phyloP scores from a whole-genome alignment of 345 rosid species.

The Populus pruinosa region DNA sequence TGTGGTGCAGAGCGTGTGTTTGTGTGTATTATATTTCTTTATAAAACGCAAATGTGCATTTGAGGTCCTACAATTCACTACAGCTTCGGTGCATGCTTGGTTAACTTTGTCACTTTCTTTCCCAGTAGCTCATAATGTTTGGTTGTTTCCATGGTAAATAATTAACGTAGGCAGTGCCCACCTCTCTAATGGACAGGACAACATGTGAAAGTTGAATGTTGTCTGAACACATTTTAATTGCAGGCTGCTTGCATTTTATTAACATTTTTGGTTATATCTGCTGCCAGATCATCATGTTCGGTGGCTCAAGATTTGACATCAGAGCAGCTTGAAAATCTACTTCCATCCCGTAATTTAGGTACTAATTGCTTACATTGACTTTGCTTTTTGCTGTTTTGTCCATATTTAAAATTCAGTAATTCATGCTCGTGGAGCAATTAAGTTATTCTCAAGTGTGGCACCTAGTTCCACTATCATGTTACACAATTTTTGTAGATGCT shows the following conservation, averaged over 20 bases:
- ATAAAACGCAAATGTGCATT: too few relatives aligned
- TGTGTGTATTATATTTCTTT: not conserved
- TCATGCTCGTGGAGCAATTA: not conserved
- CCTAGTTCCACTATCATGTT: not conserved
- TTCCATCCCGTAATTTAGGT: conserved; percentile 48
- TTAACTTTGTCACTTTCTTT: too few relatives aligned
- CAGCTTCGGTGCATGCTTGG: too few relatives aligned
- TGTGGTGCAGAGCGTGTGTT: too few relatives aligned
- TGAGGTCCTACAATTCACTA: not conserved
- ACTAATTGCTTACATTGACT: conserved; percentile 16
- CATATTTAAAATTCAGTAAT: not conserved
- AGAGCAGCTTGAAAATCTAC: conserved; percentile 59
- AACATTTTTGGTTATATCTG: conserved; percentile 5
- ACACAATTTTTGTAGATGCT: not conserved
- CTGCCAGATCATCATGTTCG: conserved; percentile 57
- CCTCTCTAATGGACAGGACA: not conserved
- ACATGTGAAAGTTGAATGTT: not conserved
- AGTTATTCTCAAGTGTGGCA: not conserved
- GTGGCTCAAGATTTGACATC: conserved; percentile 51
- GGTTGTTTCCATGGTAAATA: not conserved
- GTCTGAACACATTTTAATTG: not conserved
- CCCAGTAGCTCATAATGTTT: too few relatives aligned
- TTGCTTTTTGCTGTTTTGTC: not conserved
- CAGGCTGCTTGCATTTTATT: not conserved
- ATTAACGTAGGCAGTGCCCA: not conserved